Conservation (phyloP, 169 alveolate genomes). For the Cryptosporidium ubiquitum region DNA sequence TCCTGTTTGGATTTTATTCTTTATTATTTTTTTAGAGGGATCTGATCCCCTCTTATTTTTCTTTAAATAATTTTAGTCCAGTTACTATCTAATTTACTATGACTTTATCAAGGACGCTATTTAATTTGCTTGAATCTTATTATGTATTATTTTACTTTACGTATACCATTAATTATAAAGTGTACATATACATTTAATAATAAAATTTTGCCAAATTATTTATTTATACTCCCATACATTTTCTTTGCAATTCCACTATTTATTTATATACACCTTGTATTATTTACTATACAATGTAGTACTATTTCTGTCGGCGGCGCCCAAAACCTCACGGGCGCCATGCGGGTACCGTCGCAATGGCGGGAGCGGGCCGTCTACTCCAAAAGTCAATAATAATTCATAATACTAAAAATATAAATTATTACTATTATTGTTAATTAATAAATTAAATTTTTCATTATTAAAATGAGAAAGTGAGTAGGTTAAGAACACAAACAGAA, state of each 20-base stretch:
- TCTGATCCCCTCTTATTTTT: conserved; percentile 17
- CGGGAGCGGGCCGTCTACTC: background rate
- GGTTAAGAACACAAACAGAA: background rate
- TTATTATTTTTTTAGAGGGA: background rate
- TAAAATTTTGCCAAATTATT: background rate
- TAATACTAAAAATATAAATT: too few species aligned
- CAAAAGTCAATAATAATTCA: too few species aligned
- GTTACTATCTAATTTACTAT: conserved; percentile 27
- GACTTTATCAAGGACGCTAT: background rate
- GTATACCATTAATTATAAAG: conserved; percentile 6
- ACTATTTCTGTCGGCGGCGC: background rate
- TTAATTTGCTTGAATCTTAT: background rate
- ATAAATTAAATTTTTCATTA: background rate
- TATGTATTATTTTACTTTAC: conserved; percentile 17
- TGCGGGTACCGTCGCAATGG: background rate
- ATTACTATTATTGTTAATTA: too few species aligned
- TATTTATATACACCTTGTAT: background rate
- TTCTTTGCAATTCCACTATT: background rate
- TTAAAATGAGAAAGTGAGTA: background rate
- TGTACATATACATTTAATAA: background rate
- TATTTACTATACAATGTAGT: background rate
- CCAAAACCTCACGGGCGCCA: background rate
- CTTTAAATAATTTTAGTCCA: background rate
- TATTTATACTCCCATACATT: background rate
- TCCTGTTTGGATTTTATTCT: background rate